These are phyloP conservation scores for Nectriaceae sp. DNA, from an alignment of 2,329 filamentous ascomycete species.

Conservation along the genomic window DNA sequence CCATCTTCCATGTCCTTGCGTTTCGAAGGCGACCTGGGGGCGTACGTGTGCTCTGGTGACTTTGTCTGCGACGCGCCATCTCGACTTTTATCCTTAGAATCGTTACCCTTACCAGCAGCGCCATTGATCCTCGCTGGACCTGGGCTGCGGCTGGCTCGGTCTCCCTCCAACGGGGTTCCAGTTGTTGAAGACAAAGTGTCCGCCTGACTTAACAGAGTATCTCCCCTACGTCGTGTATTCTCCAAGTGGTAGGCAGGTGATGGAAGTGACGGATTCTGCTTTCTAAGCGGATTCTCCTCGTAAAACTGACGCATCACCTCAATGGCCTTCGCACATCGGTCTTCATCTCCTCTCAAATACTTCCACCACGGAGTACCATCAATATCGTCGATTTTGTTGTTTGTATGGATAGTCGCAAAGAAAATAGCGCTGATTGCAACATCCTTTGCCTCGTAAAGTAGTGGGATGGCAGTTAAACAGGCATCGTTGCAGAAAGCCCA, in stretches of 20 bases:
- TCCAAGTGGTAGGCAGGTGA: conserved; percentile 60
- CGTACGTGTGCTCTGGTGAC: conserved; percentile 32
- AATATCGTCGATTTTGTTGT: conserved; percentile 74
- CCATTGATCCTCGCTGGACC: conserved; percentile 47
- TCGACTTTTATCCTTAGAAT: conserved; percentile 29
- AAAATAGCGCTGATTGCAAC: conserved; percentile 87
- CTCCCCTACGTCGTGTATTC: conserved; percentile 53
- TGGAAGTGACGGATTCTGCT: conserved; percentile 54
- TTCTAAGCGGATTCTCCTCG: conserved; percentile 62
- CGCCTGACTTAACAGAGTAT: conserved; percentile 42
- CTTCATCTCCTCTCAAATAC: conserved; percentile 69
- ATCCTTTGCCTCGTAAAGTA: conserved; percentile 76
- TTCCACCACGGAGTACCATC: conserved; percentile 87
- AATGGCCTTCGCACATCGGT: conserved; percentile 71
- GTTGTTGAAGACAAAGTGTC: conserved; percentile 50
- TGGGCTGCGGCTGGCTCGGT: conserved; percentile 53
- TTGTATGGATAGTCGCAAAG: conserved; percentile 76
- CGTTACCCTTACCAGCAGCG: conserved; percentile 35
- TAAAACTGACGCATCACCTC: conserved; percentile 74
- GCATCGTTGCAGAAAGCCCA: conserved; percentile 96
- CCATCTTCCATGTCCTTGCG: conserved; percentile 43
- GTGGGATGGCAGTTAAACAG: conserved; percentile 78
- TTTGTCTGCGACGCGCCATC: conserved; percentile 37
- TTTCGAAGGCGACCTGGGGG: conserved; percentile 42
- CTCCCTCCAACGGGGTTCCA: conserved; percentile 50